Base-by-base conservation (phyloP, 371 early-diverging fungal species). In the Batrachochytrium dendrobatidis region DNA sequence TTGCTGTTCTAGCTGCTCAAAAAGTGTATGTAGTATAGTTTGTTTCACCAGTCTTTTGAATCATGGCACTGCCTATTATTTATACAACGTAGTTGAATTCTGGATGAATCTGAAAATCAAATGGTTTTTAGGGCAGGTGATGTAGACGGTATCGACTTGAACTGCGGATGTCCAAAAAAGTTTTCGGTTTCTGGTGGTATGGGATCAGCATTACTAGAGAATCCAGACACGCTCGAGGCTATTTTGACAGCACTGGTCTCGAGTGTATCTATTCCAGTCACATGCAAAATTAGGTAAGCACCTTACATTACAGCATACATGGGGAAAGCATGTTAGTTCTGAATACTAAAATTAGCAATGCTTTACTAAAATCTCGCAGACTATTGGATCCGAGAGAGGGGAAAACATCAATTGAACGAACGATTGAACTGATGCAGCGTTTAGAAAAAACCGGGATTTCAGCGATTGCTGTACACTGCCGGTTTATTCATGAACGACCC, bases 161-260 rank as follows among this genome's bases (percentile, higher is more conserved):
- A 98, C 73, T 98, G 98, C 70, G 98, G 98, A 4, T 98, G 98
- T 60, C 98, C 97, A 0, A 95, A 95, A 62, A 79, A 82, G 60
- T 98, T 98, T 62, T 94, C 94, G 1, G 66, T 95, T n/a, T 83
- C 84, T 45, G 92, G 87, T 22, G 92, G 94, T 10, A 96, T 96
- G 97, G 98, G 98, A 17, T 91, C 95, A 5, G 94, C 94, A 8
- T 72, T 97, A 43, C 70, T 97, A 56, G 70, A 83, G 2, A 79
- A 91, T 43, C 95, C 94, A 5, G 95, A 94, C 35, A 72, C 74
- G 31, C 73, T 97, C 48, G 48, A 5, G 1, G 34, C 64, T 78
- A 96, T 96, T 44, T 75, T 95, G 22, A 70, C 68, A 0, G 85
- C 79, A 3, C 70, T 96, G 32, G 92, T 96, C 0, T 58, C 83